Base-by-base conservation (phyloP, 2,329 filamentous ascomycete genomes). In the Cordyceps fumosorosea region DNA sequence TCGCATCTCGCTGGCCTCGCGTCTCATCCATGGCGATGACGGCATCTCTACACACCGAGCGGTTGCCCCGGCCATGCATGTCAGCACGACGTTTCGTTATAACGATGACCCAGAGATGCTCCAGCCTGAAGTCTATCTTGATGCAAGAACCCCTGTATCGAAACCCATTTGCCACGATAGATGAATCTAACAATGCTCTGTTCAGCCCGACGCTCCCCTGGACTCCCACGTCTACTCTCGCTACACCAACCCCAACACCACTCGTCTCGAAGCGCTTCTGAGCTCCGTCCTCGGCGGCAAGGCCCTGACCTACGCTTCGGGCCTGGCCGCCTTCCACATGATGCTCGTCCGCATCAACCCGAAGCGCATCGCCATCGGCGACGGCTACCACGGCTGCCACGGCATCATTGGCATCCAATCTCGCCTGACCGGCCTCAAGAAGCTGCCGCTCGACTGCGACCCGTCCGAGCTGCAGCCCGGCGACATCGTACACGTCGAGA, bases 341-440 rank as follows among this genome's bases (percentile, higher is more conserved):
- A 79, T 96, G 63, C 82, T 98, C 2, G 87, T 93, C n/a, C 86
- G 87, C 70, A 77, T 96, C 10, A 92, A 96, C 73, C 95, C 95
- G 1, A 86, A 86, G 68, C 87, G 88, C 63, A 85, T 98, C 62
- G 89, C 91, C 67, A 91, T 98, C 66, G 87, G 87, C 44, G 86
- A 83, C 18, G 93, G 92, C 48, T 99, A 98, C 77, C 95, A 98
- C 77, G 95, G 95, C 68, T 96, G 91, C 75, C 91, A 96, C 74
- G 91, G 90, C 64, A 90, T 96, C 34, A 84, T 97, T 68, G 76
- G 76, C 37, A 77, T 98, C 60, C 81, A 96, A 66, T 76, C 82
- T 63, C 90, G 91, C 65, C 84, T 97, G 56, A 91, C 88, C 29
- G 89, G 89, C 0, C 83, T 96, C 29, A 76, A 88, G 71, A 83